Percentiles rank a stretch among this genome's conserved stretches.
Evolutionary conservation across 2,329 filamentous ascomycete species (phyloP).

Genomic region (Fusarium lateritium): DNA sequence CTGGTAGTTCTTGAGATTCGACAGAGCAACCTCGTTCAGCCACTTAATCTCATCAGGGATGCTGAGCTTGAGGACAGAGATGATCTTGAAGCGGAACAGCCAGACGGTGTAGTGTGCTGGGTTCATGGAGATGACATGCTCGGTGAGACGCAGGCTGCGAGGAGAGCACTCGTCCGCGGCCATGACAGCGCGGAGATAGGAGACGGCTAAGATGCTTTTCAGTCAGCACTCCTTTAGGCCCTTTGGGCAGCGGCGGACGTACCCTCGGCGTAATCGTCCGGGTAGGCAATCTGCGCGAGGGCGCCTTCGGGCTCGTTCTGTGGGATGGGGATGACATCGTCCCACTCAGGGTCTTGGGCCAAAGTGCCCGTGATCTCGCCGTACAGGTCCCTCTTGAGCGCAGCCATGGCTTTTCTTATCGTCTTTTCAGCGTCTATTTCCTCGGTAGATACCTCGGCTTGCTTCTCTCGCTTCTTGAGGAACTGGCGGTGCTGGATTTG

Average conservation of each 20-base stretch:
- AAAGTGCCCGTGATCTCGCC: slow-evolving; percentile 62
- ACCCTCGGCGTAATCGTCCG: slow-evolving; percentile 88
- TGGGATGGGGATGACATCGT: slow-evolving; percentile 85
- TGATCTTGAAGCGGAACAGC: slow-evolving; percentile 89
- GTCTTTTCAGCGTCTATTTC: slow-evolving; percentile 63
- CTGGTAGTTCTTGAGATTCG: slow-evolving; percentile 97
- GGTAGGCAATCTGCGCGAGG: slow-evolving; percentile 93
- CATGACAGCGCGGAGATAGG: slow-evolving; percentile 96
- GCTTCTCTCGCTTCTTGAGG: slow-evolving; percentile 53
- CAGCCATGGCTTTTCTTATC: slow-evolving; percentile 66
- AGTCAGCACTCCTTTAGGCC: slow-evolving; percentile 40
- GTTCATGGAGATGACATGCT: slow-evolving; percentile 92
- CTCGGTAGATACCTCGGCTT: slow-evolving; percentile 48
- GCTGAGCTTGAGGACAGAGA: slow-evolving; percentile 76
- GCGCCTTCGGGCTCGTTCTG: slow-evolving; percentile 87
- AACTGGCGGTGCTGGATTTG: slow-evolving; percentile 63
- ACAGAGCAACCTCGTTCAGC: slow-evolving; percentile 86
- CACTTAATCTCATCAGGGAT: slow-evolving; percentile 83
- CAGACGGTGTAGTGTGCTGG: slow-evolving; percentile 98
- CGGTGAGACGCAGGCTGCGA: slow-evolving; percentile 84
- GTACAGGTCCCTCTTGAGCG: slow-evolving; percentile 66
- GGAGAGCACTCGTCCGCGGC: slow-evolving; percentile 85
- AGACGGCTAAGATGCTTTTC: slow-evolving; percentile 73
- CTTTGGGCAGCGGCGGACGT: slow-evolving; percentile 45
- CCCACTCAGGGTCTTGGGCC: slow-evolving; percentile 81